Evolutionary conservation across 139 green algal genomes (phyloP), one percentile per base, ranked within the genome.

Genomic region (Chlorella vulgaris): DNA sequence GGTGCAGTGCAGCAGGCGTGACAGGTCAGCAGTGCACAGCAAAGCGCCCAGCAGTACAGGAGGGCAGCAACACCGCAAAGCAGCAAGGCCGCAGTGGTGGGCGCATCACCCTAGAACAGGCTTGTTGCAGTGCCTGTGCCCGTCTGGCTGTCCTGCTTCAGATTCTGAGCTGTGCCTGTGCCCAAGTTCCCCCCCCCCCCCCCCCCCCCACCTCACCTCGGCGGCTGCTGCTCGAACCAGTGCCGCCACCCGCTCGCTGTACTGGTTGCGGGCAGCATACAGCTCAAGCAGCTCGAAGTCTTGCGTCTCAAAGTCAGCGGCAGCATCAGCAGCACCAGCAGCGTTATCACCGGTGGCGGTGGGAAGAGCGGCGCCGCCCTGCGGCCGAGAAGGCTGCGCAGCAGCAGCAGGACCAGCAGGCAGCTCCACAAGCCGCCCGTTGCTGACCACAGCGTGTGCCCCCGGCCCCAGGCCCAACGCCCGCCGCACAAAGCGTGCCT

Each of bases 271-370:
- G 28, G 47, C 5, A 0, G 73, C 36, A 35, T 78, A 69, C 3
- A 89, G 28, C 74, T 92, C 85, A 76, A 97, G 66, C 31, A 98
- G 86, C 61, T 76, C 36, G 70, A 98, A 95, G 71, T 98, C 95
- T 24, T 93, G 88, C 0, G 85, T 70, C 36, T 63, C 53, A 2
- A 93, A 18, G 19, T 31, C 60, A 13, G 84, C 82, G 15, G 50
- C 26, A 58, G 13, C n/a, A n/a, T n/a, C n/a, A n/a, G n/a, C n/a
- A n/a, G n/a, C n/a, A n/a, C n/a, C n/a, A n/a, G n/a, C n/a, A n/a
- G n/a, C n/a, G n/a, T n/a, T n/a, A n/a, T n/a, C n/a, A n/a, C n/a
- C n/a, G n/a, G n/a, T n/a, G n/a, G n/a, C n/a, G n/a, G n/a, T n/a
- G n/a, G n/a, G n/a, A n/a, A 15, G 47, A 15, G 47, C 47, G 13